A percentile compares a stretch with the other conserved stretches of the same genome.
phyloP scores from a whole-genome alignment of 352 stramenopile genomes.

The Paralagenidium karlingii region DNA sequence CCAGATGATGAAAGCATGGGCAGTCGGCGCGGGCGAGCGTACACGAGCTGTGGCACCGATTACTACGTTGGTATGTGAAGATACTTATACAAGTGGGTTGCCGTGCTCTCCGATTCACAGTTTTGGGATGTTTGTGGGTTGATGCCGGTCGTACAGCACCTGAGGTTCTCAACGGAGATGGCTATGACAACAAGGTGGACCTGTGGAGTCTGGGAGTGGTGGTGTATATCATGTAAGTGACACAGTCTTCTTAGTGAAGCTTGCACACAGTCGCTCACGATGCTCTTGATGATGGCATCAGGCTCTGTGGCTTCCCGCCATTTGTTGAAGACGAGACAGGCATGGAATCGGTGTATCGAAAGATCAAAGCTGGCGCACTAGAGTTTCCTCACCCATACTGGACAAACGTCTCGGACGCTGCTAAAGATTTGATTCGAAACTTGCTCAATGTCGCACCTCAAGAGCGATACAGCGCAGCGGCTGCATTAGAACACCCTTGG shows the following conservation, averaged over 20 bases:
- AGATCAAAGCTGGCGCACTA: slow-evolving; percentile 67
- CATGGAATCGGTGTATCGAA: slow-evolving; percentile 73
- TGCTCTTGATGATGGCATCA: slow-evolving; percentile 2
- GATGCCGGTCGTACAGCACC: slow-evolving; percentile 33
- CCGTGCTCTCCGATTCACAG: not conserved
- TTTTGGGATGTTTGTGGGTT: not conserved
- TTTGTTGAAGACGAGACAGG: slow-evolving; percentile 74
- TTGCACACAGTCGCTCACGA: not conserved
- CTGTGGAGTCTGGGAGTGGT: slow-evolving; percentile 79
- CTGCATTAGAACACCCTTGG: slow-evolving; percentile 71
- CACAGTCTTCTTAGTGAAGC: not conserved
- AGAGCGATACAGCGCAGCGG: slow-evolving; percentile 53
- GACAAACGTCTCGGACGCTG: slow-evolving; percentile 75
- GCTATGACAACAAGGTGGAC: slow-evolving; percentile 81
- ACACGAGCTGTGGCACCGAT: slow-evolving; percentile 80
- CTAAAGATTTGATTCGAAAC: slow-evolving; percentile 71
- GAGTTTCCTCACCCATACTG: slow-evolving; percentile 78
- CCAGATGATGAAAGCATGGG: slow-evolving; percentile 28
- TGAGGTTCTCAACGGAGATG: slow-evolving; percentile 74
- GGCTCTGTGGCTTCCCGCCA: slow-evolving; percentile 70
- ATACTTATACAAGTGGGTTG: no score
- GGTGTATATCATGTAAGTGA: slow-evolving; percentile 75
- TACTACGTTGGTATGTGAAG: slow-evolving; percentile 73
- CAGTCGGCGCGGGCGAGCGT: slow-evolving; percentile 52
- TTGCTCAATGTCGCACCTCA: slow-evolving; percentile 62